These are phyloP conservation scores for Pythium utonaiense DNA, from an alignment of 352 stramenopile genomes.

Conservation along the genomic window DNA sequence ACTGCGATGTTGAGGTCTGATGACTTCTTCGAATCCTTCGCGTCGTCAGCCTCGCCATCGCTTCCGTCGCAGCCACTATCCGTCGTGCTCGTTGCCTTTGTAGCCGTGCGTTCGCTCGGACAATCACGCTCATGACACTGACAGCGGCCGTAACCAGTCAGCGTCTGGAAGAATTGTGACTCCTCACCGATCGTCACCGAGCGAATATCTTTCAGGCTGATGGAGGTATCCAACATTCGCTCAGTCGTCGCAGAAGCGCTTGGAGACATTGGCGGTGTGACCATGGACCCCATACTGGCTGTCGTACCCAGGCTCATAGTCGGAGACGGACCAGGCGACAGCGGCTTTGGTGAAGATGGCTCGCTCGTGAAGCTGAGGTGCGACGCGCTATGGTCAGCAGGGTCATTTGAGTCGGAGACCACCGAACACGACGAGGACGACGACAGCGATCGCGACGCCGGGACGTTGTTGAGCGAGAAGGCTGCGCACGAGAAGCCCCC, in stretches of 20 bases:
- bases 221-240: conserved; percentile 46
- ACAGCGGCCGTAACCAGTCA: conserved; percentile 19
- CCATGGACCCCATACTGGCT: background rate
- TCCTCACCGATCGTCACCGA: conserved; percentile 40
- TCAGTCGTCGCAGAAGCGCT: background rate
- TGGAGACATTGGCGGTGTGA: conserved; percentile 19
- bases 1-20: conserved; percentile 43
- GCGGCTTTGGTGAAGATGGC: conserved; percentile 7
- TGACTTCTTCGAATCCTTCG: conserved; percentile 21
- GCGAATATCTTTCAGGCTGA: conserved; percentile 58
- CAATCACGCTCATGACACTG: conserved; percentile 1
- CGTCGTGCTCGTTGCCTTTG: conserved; percentile 9
- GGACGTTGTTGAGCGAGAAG: conserved; percentile 35
- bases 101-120: background rate
- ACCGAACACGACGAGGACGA: conserved; percentile 20
- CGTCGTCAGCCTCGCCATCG: background rate
- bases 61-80: conserved; percentile 9
- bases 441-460: conserved; percentile 27
- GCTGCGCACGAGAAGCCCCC: conserved; percentile 39
- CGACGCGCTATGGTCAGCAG: background rate
- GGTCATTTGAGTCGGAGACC: conserved; percentile 17
- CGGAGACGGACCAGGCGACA: conserved; percentile 6
- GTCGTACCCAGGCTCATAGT: background rate
- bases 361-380: conserved; percentile 14
- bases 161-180: conserved; percentile 53